Conservation (phyloP, 1,284 basidiomycete species). For the Sanghuangporus sanghuang region DNA sequence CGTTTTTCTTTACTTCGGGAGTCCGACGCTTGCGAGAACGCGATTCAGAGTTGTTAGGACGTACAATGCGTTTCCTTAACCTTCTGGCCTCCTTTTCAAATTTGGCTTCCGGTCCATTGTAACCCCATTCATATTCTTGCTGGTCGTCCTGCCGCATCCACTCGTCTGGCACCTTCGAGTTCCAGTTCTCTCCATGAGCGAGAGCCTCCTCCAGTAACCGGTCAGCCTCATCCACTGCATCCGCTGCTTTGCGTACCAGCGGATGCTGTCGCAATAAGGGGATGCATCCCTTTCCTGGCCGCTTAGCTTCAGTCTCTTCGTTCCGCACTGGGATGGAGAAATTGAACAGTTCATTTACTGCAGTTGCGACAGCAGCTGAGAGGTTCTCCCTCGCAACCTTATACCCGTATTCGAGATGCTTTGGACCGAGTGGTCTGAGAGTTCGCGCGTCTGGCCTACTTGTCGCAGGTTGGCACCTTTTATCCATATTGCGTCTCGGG, state of each 20-base stretch:
- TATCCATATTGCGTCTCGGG: no score
- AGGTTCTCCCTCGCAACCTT: neutral
- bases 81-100: neutral
- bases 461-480: no score
- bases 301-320: neutral
- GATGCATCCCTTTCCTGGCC: neutral
- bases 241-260: neutral
- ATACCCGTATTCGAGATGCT: constrained; percentile 10
- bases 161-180: constrained; percentile 11
- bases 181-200: constrained; percentile 10
- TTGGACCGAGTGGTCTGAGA: neutral
- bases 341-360: neutral
- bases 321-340: neutral
- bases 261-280: neutral
- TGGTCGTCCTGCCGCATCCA: neutral
- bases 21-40: no score
- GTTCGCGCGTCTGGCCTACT: no score
- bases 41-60: no score
- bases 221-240: constrained; percentile 5
- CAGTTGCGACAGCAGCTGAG: neutral
- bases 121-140: neutral
- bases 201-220: constrained; percentile 13
- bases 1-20: no score
- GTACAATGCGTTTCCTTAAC: neutral
- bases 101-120: neutral